A percentile compares a stretch with the other conserved stretches of the same genome.
phyloP scores from a whole-genome alignment of 495 filamentous ascomycete genomes.

The Podospora sp. region DNA sequence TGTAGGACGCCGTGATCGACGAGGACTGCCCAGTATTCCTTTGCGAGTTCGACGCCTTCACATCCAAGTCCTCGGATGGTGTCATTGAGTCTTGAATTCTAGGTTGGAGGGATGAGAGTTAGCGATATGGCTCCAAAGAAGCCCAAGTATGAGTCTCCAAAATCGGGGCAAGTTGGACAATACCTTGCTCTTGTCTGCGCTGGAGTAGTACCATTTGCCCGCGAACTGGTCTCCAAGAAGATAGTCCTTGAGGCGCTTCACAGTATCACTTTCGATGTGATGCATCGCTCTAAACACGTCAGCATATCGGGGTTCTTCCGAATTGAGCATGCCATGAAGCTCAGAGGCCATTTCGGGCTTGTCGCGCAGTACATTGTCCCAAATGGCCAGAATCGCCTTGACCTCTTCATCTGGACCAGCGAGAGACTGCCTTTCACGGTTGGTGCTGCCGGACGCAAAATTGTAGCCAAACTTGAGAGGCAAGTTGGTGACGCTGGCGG shows the following conservation, averaged over 20 bases:
- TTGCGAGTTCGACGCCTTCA: slow-evolving; percentile 19
- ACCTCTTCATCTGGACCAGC: slow-evolving; percentile 20
- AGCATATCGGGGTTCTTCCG: not conserved
- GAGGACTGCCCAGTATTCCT: slow-evolving; percentile 27
- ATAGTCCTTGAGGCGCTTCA: slow-evolving; percentile 1
- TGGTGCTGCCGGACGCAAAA: slow-evolving; percentile 23
- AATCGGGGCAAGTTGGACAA: no score
- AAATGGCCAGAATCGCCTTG: slow-evolving; percentile 23
- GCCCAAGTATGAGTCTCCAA: no score
- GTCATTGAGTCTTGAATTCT: slow-evolving; percentile 24
- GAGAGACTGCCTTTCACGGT: slow-evolving; percentile 28
- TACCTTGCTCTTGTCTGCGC: slow-evolving; percentile 21
- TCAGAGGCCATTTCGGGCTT: slow-evolving; percentile 4
- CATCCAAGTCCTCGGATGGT: slow-evolving; percentile 20
- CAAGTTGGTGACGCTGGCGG: slow-evolving; percentile 24
- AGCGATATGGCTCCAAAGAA: no score
- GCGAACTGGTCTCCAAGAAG: slow-evolving; percentile 16
- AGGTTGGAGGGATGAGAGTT: no score
- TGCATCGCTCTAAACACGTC: not conserved
- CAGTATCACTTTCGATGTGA: not conserved
- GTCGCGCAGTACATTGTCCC: slow-evolving; percentile 11
- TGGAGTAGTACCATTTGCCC: slow-evolving; percentile 23
- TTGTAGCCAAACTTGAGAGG: slow-evolving; percentile 28
- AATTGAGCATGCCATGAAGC: not conserved
- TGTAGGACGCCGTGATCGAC: slow-evolving; percentile 7